Evolutionary conservation across 139 green algal species (phyloP).

Genomic region (Parachlorella kessleri): DNA sequence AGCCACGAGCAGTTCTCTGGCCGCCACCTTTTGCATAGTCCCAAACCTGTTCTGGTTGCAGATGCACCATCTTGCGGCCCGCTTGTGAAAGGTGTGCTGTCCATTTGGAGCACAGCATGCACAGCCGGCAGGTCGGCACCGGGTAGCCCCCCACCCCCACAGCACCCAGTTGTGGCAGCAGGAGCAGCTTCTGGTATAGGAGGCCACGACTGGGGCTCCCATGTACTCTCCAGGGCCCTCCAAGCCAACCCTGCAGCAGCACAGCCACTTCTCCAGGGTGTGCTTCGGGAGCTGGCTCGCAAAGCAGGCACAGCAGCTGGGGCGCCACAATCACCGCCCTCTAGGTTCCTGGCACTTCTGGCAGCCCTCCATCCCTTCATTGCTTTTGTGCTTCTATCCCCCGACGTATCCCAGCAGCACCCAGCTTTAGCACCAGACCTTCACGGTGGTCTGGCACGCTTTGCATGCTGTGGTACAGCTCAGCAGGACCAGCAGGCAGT

Average conservation of each 20-base stretch:
- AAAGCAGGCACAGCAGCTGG: background rate
- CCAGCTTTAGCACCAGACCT: background rate
- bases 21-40: too few relatives aligned
- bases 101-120: background rate
- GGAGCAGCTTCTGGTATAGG: too few relatives aligned
- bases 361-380: background rate
- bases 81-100: background rate
- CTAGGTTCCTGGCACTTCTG: background rate
- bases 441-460: background rate
- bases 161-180: too few relatives aligned
- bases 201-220: too few relatives aligned
- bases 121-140: background rate
- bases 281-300: background rate
- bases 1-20: too few relatives aligned
- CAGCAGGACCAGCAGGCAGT: background rate
- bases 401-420: background rate
- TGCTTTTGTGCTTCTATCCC: background rate
- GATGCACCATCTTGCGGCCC: background rate
- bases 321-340: too few relatives aligned
- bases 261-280: background rate
- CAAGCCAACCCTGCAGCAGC: background rate
- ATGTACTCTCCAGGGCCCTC: too few relatives aligned
- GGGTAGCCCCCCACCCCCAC: background rate
- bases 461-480: background rate
- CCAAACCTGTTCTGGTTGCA: too few relatives aligned